Evolutionary conservation across 768 basidiomycete species (phyloP).

Genomic region (Brasilioporus rufonigricans): DNA sequence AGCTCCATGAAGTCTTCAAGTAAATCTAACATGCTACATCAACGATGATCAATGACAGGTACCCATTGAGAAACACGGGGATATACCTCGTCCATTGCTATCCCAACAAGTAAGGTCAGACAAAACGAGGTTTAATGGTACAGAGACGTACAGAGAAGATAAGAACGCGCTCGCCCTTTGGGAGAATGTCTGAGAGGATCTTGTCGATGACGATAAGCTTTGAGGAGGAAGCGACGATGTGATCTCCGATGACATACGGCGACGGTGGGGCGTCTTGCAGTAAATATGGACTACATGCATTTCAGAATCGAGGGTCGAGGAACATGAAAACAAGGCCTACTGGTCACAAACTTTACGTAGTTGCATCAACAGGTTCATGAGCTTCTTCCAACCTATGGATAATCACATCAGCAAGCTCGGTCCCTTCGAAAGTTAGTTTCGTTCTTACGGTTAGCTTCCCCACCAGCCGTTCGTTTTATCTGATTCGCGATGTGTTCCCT

Average conservation of each 20-base stretch:
- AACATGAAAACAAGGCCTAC: conserved; percentile 30
- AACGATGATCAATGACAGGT: background rate
- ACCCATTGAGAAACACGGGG: background rate
- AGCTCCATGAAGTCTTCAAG: conserved; percentile 66
- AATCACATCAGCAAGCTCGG: background rate
- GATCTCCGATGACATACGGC: conserved; percentile 52
- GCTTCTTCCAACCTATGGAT: conserved; percentile 50
- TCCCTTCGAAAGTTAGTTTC: background rate
- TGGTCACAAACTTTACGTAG: conserved; percentile 71
- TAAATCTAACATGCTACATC: conserved; percentile 59
- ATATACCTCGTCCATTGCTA: conserved; percentile 59
- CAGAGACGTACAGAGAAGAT: conserved; percentile 57
- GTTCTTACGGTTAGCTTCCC: conserved; percentile 31
- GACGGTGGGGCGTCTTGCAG: conserved; percentile 47
- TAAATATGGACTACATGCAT: conserved; percentile 46
- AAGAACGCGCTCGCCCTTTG: conserved; percentile 60
- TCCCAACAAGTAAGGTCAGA: conserved; percentile 12
- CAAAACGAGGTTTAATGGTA: background rate
- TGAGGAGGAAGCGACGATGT: conserved; percentile 53
- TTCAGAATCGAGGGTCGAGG: conserved; percentile 1
- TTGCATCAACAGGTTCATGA: conserved; percentile 72
- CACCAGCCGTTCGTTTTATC: conserved; percentile 32
- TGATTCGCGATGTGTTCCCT: conserved; percentile 39
- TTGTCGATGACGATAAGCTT: conserved; percentile 61
- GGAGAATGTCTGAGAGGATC: conserved; percentile 51